Evolutionary conservation across 2,329 filamentous ascomycete genomes (phyloP).

Genomic region (Ascochyta lentis): DNA sequence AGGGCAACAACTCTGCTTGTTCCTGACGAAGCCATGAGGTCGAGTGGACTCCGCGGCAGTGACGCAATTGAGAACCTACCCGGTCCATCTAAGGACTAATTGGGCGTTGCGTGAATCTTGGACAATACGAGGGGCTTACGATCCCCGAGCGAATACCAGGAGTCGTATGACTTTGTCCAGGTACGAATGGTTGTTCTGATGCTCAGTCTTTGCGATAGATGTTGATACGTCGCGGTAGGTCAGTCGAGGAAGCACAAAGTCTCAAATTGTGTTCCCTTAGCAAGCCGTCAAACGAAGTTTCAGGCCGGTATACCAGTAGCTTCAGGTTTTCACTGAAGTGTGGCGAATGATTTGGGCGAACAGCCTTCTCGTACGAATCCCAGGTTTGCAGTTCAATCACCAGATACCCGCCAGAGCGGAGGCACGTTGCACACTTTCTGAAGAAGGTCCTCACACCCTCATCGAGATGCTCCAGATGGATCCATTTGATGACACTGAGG

Average conservation of each 20-base stretch:
- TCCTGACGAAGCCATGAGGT: background rate
- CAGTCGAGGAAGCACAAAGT: constrained; percentile 38
- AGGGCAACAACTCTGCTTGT: constrained; percentile 6
- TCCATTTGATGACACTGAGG: constrained; percentile 51
- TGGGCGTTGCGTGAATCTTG: background rate
- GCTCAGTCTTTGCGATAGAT: constrained; percentile 41
- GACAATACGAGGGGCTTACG: background rate
- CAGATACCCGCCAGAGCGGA: constrained; percentile 40
- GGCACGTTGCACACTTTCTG: constrained; percentile 38
- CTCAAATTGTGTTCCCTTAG: constrained; percentile 35
- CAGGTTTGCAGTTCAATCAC: constrained; percentile 47
- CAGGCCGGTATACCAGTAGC: constrained; percentile 39
- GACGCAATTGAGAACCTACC: background rate
- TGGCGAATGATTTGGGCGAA: constrained; percentile 41
- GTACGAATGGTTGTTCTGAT: background rate
- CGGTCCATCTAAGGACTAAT: background rate
- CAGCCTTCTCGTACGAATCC: constrained; percentile 47
- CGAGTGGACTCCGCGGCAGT: background rate
- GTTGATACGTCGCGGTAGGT: constrained; percentile 42
- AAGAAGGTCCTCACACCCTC: constrained; percentile 43
- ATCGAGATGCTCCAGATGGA: constrained; percentile 48
- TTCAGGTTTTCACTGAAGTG: constrained; percentile 39
- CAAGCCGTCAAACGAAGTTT: constrained; percentile 43
- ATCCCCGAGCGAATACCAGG: background rate
- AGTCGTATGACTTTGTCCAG: background rate